phyloP scores from a whole-genome alignment of 2,329 filamentous ascomycete genomes.

The Fusarium sp. region DNA sequence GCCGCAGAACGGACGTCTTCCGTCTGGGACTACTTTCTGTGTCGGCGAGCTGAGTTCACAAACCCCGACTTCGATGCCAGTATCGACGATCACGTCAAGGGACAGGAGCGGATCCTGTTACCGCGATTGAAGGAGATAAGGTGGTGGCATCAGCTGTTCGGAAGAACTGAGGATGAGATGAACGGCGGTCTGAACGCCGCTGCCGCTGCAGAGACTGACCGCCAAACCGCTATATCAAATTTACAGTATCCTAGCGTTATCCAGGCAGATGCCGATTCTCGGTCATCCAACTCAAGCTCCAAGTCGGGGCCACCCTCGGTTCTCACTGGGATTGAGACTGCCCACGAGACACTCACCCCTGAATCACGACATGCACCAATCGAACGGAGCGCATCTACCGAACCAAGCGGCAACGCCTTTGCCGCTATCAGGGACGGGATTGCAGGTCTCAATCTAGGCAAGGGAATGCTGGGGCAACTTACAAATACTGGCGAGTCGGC shows the following conservation, averaged over 20 bases:
- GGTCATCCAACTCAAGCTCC: constrained; percentile 45
- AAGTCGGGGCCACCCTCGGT: constrained; percentile 59
- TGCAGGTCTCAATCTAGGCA: constrained; percentile 58
- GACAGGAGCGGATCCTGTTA: constrained; percentile 84
- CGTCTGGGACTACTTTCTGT: constrained; percentile 96
- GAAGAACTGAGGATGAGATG: constrained; percentile 90
- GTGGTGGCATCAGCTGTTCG: constrained; percentile 94
- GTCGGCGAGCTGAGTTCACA: constrained; percentile 79
- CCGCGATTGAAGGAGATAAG: constrained; percentile 79
- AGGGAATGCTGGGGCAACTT: constrained; percentile 51
- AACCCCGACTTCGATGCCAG: constrained; percentile 80
- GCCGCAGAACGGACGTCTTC: constrained; percentile 78
- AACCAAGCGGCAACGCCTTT: constrained; percentile 53
- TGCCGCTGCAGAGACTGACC: constrained; percentile 57
- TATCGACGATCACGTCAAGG: constrained; percentile 80
- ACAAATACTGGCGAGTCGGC: constrained; percentile 38
- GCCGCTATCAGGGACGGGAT: constrained; percentile 58
- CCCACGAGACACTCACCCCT: constrained; percentile 60
- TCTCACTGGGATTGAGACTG: constrained; percentile 66
- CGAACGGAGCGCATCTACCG: constrained; percentile 56
- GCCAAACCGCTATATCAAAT: constrained; percentile 48
- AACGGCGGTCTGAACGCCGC: constrained; percentile 71
- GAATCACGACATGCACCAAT: constrained; percentile 47
- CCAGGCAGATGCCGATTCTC: constrained; percentile 38
- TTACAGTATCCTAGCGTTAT: constrained; percentile 44